Evolutionary conservation across 306 rosid species (phyloP).

Genomic region (Parietaria judaica): DNA sequence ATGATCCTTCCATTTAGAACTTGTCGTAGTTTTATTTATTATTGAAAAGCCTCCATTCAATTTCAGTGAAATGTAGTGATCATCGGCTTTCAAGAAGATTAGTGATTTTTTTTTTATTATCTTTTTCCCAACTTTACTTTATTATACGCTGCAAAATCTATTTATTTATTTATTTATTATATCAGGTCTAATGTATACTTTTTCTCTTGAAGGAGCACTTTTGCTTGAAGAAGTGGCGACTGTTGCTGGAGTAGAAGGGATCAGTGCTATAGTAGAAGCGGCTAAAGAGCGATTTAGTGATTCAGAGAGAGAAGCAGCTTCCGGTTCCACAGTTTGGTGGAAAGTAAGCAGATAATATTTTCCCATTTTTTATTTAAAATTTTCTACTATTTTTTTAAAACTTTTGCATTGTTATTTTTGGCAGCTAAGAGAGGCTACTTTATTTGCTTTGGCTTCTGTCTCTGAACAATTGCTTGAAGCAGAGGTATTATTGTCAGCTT

Average conservation of each 20-base stretch:
- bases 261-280: conserved; percentile 57
- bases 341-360: conserved; percentile 43
- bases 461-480: conserved; percentile 71
- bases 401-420: conserved; percentile 22
- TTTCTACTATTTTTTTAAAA: background rate
- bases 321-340: conserved; percentile 81
- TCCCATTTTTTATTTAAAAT: conserved; percentile 5
- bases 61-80: background rate
- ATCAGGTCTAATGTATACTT: conserved; percentile 9
- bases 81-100: background rate
- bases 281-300: conserved; percentile 51
- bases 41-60: too few relatives aligned
- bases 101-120: background rate
- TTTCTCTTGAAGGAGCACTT: conserved; percentile 55
- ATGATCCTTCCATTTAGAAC: background rate
- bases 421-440: conserved; percentile 88
- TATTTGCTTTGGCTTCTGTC: conserved; percentile 67
- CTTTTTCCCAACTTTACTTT: background rate
- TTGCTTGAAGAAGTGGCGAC: conserved; percentile 70
- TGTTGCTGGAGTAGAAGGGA: conserved; percentile 54
- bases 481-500: conserved; percentile 36
- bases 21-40: background rate
- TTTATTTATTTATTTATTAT: too few relatives aligned
- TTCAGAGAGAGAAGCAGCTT: conserved; percentile 55
- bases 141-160: background rate